These are phyloP conservation scores for Cercospora berteroae DNA, from an alignment of 2,329 filamentous ascomycete species.

Conservation along the genomic window DNA sequence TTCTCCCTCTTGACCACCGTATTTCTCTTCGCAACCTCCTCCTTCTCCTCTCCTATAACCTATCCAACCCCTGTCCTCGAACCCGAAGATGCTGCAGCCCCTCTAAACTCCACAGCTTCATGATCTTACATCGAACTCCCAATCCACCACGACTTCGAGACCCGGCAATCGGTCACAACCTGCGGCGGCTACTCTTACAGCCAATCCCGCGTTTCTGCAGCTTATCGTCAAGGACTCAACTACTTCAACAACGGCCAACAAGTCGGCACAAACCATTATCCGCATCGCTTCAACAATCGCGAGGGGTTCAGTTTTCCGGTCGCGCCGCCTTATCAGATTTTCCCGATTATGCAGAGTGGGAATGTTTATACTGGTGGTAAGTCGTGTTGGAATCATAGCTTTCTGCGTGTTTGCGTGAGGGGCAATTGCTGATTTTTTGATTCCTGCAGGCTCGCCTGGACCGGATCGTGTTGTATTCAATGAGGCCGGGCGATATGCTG, in stretches of 20 bases:
- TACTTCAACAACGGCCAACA: neutral
- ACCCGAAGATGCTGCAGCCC: neutral
- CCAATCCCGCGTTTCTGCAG: neutral
- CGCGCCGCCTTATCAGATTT: neutral
- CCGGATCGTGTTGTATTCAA: neutral
- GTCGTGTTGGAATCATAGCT: neutral
- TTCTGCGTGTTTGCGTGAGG: neutral
- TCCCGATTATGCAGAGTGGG: neutral
- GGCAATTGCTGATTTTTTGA: neutral
- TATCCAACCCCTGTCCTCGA: neutral
- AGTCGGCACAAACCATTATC: neutral
- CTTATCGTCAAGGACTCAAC: neutral
- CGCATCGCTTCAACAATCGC: neutral
- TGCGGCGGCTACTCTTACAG: neutral
- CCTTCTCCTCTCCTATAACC: neutral
- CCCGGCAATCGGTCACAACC: neutral
- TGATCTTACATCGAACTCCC: neutral
- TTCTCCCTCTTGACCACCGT: neutral
- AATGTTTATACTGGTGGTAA: neutral
- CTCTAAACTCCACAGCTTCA: neutral
- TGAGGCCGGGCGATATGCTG: neutral
- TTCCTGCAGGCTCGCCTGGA: neutral
- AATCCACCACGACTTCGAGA: neutral
- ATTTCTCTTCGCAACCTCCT: neutral
- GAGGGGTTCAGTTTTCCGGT: neutral